Evolutionary conservation across 768 basidiomycete species (phyloP).

Genomic region (Flagelloscypha sp.): DNA sequence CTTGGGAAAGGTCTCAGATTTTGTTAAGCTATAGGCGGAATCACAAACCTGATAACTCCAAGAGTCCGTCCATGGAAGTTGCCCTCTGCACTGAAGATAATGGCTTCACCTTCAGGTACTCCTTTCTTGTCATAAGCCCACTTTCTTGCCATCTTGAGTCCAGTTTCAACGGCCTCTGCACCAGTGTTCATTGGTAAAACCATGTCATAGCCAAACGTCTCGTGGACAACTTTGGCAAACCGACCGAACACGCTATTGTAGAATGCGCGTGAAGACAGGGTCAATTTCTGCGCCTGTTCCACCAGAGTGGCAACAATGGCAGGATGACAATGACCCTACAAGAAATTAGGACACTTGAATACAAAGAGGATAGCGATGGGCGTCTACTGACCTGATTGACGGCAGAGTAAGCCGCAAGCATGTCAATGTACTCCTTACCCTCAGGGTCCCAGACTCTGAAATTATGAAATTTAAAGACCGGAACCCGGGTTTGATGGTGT

Average conservation of each 20-base stretch:
- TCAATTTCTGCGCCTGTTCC: conserved; percentile 82
- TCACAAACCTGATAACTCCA: conserved; percentile 67
- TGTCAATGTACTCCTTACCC: conserved; percentile 94
- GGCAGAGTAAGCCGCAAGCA: conserved; percentile 88
- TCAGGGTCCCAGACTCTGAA: conserved; percentile 86
- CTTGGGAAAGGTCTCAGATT: conserved; percentile 26
- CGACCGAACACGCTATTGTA: conserved; percentile 86
- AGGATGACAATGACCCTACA: conserved; percentile 88
- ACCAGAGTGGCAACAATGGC: conserved; percentile 73
- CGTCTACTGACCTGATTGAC: background rate
- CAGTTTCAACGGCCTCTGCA: conserved; percentile 95
- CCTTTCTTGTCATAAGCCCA: conserved; percentile 93
- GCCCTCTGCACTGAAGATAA: conserved; percentile 76
- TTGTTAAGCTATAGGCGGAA: conserved; percentile 5
- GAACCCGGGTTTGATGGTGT: conserved; percentile 22
- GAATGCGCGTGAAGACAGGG: conserved; percentile 93
- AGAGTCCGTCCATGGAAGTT: conserved; percentile 97
- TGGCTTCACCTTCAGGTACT: conserved; percentile 72
- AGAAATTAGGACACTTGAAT: too few species aligned
- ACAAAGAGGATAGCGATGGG: conserved; percentile 3
- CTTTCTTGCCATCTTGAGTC: conserved; percentile 91
- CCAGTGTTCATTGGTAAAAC: conserved; percentile 99
- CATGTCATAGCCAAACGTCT: conserved; percentile 88
- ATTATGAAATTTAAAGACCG: conserved; percentile 5
- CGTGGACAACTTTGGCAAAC: conserved; percentile 81